phyloP scores from a whole-genome alignment of 768 basidiomycete genomes.

The Nevesoporus exiguus region DNA sequence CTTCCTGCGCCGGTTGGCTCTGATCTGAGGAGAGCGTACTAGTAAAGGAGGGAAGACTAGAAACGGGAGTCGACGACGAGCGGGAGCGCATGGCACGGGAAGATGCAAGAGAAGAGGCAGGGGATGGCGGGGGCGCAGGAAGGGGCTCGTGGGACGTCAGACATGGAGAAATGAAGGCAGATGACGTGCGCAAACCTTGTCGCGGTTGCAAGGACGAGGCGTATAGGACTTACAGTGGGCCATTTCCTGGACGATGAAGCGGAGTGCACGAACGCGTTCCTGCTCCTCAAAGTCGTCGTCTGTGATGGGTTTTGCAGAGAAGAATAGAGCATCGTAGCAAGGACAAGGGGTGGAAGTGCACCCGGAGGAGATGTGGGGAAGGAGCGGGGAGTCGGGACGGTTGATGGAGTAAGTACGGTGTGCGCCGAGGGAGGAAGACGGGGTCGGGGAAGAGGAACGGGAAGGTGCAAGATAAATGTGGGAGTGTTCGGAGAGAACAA shows the following conservation, averaged over 20 bases:
- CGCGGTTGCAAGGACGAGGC: not conserved
- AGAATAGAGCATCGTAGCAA: constrained; percentile 34
- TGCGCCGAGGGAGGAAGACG: constrained; percentile 27
- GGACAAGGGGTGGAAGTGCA: constrained; percentile 22
- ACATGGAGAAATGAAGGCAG: not conserved
- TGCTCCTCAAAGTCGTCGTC: constrained; percentile 23
- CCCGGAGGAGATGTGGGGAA: constrained; percentile 25
- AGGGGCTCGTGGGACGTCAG: constrained; percentile 14
- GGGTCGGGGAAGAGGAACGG: too few species aligned
- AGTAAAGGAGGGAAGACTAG: constrained; percentile 31
- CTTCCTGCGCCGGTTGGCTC: constrained; percentile 26
- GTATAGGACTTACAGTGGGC: constrained; percentile 19
- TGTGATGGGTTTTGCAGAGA: constrained; percentile 14
- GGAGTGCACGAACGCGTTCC: constrained; percentile 33
- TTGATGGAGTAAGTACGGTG: constrained; percentile 19
- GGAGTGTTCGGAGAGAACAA: constrained; percentile 31
- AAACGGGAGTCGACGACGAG: constrained; percentile 27
- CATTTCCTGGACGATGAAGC: constrained; percentile 37
- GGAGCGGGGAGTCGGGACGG: constrained; percentile 30
- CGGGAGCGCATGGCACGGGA: constrained; percentile 27
- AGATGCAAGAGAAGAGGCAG: constrained; percentile 23
- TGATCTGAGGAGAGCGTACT: constrained; percentile 34
- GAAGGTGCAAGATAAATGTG: too few species aligned
- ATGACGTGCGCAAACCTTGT: constrained; percentile 19
- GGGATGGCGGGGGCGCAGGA: constrained; percentile 26